Evolutionary conservation across 495 filamentous ascomycete species (phyloP).

Genomic region (Aspergillus bridgeri): DNA sequence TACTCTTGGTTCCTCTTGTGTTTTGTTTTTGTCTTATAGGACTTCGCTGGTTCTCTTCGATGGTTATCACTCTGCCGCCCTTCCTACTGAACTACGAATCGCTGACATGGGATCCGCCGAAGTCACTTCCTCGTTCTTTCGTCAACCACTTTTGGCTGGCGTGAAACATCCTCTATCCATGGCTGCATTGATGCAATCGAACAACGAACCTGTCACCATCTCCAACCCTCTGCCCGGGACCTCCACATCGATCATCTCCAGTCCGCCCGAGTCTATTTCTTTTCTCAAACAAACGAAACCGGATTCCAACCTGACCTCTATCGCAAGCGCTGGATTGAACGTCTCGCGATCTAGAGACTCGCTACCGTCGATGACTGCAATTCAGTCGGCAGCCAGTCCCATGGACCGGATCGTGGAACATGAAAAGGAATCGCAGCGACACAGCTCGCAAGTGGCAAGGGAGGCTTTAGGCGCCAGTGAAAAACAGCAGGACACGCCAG

Average conservation of each 20-base stretch:
- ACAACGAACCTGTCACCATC: constrained; percentile 41
- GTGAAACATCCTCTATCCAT: constrained; percentile 39
- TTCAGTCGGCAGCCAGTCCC: constrained; percentile 18
- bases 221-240: constrained; percentile 34
- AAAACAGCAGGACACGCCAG: constrained; percentile 30
- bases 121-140: constrained; percentile 60
- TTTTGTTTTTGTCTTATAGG: neutral
- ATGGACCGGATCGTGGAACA: constrained; percentile 34
- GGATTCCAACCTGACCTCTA: constrained; percentile 42
- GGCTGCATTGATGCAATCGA: constrained; percentile 48
- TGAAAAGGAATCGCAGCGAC: constrained; percentile 37
- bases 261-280: constrained; percentile 28
- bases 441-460: constrained; percentile 42
- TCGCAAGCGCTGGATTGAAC: constrained; percentile 46
- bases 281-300: constrained; percentile 41
- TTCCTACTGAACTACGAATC: constrained; percentile 10
- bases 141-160: constrained; percentile 34
- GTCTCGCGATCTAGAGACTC: constrained; percentile 38
- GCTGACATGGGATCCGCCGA: constrained; percentile 62
- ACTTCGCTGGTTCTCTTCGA: neutral
- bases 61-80: neutral
- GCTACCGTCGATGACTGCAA: constrained; percentile 32
- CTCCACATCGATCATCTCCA: constrained; percentile 29
- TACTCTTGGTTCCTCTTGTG: neutral
- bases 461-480: constrained; percentile 44